Evolutionary conservation across 768 basidiomycete genomes (phyloP).

Genomic region (Macrolepiota fuliginosa): DNA sequence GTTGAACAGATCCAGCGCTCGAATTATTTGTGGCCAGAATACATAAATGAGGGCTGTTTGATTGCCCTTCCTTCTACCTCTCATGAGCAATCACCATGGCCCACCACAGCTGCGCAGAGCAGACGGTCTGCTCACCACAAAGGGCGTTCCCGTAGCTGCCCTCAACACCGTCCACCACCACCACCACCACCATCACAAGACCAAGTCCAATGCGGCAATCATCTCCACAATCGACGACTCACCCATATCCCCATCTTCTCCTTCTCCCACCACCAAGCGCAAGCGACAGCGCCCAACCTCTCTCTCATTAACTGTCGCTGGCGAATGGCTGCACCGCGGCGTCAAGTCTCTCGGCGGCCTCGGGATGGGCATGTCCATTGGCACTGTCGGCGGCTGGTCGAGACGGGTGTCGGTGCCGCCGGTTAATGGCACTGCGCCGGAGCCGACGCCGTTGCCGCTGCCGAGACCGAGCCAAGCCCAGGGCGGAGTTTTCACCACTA

Average conservation of each 20-base stretch:
- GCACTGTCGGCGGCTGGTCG: not conserved
- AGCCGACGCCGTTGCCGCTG: not conserved
- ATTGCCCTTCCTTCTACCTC: not conserved
- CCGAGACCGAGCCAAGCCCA: not conserved
- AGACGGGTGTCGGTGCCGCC: not conserved
- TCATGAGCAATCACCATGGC: not conserved
- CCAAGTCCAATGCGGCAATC: not conserved
- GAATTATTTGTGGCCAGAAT: not conserved
- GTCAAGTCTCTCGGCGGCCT: constrained; percentile 2
- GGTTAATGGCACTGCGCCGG: not conserved
- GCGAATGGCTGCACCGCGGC: not conserved
- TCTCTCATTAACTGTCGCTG: not conserved
- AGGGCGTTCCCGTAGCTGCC: not conserved
- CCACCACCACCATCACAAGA: not conserved
- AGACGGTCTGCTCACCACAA: not conserved
- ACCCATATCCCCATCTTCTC: not conserved
- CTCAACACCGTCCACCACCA: not conserved
- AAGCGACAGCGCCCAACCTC: not conserved
- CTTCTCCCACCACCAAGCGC: not conserved
- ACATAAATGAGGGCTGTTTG: not conserved
- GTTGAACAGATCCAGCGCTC: too few relatives aligned
- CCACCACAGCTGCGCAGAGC: not conserved
- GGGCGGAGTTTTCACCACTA: not conserved
- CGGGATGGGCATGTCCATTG: not conserved
- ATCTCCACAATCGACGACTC: not conserved